A percentile compares a stretch with the other conserved stretches of the same genome.
These are phyloP conservation scores for Alternaria triticina DNA, from an alignment of 2,329 filamentous ascomycete genomes.

Conservation along the genomic window DNA sequence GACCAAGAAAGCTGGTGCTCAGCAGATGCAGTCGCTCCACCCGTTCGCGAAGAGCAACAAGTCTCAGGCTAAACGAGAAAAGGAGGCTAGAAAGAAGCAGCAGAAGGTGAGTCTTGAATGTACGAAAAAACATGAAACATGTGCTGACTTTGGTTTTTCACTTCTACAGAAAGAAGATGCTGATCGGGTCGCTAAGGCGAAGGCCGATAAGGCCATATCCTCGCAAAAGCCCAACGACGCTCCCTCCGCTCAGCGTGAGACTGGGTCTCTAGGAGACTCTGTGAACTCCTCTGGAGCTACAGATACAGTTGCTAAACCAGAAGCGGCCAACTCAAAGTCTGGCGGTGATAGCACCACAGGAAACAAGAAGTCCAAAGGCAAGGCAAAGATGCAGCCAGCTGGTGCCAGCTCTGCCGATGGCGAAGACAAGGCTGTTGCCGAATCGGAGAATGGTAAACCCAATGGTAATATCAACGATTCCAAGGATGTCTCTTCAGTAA, in stretches of 20 bases:
- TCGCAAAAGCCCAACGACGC: conserved; percentile 2
- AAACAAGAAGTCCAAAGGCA: conserved; percentile 3
- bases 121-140: neutral
- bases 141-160: neutral
- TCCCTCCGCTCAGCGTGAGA: neutral
- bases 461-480: conserved; percentile 11
- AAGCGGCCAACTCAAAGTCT: neutral
- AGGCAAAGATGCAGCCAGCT: neutral
- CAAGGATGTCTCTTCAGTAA: conserved; percentile 17
- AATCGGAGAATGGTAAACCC: conserved; percentile 14
- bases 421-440: neutral
- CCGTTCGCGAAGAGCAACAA: conserved; percentile 38
- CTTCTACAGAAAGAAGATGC: conserved; percentile 22
- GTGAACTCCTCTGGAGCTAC: neutral
- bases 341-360: neutral
- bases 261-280: neutral
- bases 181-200: conserved; percentile 10
- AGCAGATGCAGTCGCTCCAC: conserved; percentile 38
- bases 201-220: conserved; percentile 9
- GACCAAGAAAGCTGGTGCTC: conserved; percentile 29
- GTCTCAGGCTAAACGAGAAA: conserved; percentile 41
- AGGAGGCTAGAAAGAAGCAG: conserved; percentile 47
- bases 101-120: conserved; percentile 14
- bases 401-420: neutral
- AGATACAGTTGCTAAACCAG: neutral